Base-by-base conservation (phyloP, 2,329 filamentous ascomycete genomes). In the Verticillium nonalfalfae region DNA sequence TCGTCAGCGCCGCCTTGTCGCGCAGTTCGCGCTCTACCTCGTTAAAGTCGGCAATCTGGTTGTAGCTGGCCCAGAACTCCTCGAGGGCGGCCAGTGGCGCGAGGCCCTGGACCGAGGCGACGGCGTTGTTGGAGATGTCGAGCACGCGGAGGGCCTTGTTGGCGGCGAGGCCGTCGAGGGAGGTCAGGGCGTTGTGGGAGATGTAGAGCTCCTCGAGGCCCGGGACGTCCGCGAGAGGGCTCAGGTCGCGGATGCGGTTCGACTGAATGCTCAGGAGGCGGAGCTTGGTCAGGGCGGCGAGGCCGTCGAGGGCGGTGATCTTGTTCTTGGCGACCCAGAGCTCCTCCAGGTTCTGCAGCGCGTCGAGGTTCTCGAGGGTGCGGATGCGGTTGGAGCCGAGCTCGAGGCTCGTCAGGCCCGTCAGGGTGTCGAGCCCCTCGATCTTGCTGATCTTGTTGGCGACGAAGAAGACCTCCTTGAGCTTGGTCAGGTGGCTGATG, bases 301-400 rank as follows among this genome's bases (percentile, higher is more conserved):
- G 83, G 59, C 91, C 89, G 65, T 85, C 87, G 65, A 98, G 86
- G 70, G 93, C 85, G 0, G 89, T 90, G 68, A 99, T 97, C 73
- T 96, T 97, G 79, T 97, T 97, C 82, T 97, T 98, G 62, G 91
- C 95, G 18, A 98, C 78, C 93, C 93, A 98, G 15, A 97, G 81
- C 73, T 97, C 87, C 73, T 96, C 89, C n/a, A 99, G 78, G 7
- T 83, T 83, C n/a, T 81, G 83, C 56, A 98, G 78, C 1, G 84
- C 83, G 50, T 95, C 90, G 36, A 99, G 81, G 63, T 95, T 95
- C 70, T 93, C 84, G 61, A 99, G 93, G 73, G 94, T 89, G 63
- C 92, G 84, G 71, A 99, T 95, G 56, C 91, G 84, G 76, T 99
- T 99, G 18, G 93, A 96, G 2, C 91, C 95, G 50, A 99, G 79